Evolutionary conservation across 257 asterid species (phyloP).

Genomic region (Anisodus acutangulus): DNA sequence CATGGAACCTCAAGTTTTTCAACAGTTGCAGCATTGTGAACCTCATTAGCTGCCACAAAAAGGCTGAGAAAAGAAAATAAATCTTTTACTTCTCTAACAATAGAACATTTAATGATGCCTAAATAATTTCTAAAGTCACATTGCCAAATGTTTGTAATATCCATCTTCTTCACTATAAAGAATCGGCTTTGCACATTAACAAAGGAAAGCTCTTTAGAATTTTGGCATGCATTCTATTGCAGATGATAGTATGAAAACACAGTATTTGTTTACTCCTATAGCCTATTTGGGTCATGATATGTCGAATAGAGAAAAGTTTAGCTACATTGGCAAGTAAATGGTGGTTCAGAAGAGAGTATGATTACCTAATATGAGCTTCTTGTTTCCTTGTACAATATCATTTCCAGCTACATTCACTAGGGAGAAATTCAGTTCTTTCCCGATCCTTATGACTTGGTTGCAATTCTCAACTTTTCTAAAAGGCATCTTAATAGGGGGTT

Average conservation of each 20-base stretch:
- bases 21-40: conserved; percentile 83
- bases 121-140: neutral
- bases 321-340: neutral
- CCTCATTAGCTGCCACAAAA: conserved; percentile 95
- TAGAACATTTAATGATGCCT: neutral
- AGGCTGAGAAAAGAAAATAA: conserved; percentile 50
- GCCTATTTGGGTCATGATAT: neutral
- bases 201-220: neutral
- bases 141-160: neutral
- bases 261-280: neutral
- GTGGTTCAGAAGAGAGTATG: conserved; percentile 27
- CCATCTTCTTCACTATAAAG: conserved; percentile 11
- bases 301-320: neutral
- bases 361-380: conserved; percentile 83
- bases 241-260: neutral
- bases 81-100: neutral
- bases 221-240: neutral
- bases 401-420: conserved; percentile 94
- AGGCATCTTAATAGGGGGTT: conserved; percentile 89
- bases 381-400: conserved; percentile 92
- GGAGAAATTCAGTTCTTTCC: conserved; percentile 78
- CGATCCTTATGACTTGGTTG: conserved; percentile 85
- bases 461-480: conserved; percentile 87
- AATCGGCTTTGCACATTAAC: conserved; percentile 9
- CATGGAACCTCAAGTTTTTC: conserved; percentile 69